Conservation (phyloP, 2,329 filamentous ascomycete species). For the Fusarium continuum region DNA sequence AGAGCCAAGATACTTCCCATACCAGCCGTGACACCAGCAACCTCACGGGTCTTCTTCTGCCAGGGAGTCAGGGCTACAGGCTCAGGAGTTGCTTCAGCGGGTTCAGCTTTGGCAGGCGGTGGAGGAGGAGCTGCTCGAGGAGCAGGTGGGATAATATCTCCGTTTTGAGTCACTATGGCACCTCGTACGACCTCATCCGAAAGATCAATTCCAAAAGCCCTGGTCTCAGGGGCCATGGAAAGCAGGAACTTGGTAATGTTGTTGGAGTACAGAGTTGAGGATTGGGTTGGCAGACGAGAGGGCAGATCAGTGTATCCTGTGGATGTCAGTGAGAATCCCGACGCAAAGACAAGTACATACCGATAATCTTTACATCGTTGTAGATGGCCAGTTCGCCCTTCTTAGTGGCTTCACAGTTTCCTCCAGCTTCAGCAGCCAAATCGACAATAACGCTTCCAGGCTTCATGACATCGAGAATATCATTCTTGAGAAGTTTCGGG, state of each 20-base stretch:
- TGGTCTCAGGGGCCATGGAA: conserved; percentile 80
- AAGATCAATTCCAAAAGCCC: conserved; percentile 81
- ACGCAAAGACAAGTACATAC: conserved; percentile 53
- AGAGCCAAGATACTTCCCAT: conserved; percentile 80
- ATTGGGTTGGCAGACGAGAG: conserved; percentile 86
- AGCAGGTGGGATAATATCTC: conserved; percentile 77
- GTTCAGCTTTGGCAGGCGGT: conserved; percentile 55
- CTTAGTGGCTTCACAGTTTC: conserved; percentile 85
- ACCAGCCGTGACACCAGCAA: conserved; percentile 76
- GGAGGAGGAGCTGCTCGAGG: conserved; percentile 72
- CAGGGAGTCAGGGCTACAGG: conserved; percentile 79
- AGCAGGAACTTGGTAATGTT: conserved; percentile 91
- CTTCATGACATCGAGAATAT: conserved; percentile 86
- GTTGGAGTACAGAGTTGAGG: conserved; percentile 90
- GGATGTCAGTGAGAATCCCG: conserved; percentile 35
- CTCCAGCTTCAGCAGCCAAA: conserved; percentile 85
- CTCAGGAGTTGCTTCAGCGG: conserved; percentile 59
- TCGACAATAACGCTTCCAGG: conserved; percentile 90
- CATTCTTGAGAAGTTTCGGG: conserved; percentile 83
- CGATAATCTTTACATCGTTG: conserved; percentile 85
- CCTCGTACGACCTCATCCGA: conserved; percentile 87
- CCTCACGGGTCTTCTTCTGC: conserved; percentile 81
- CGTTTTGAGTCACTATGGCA: conserved; percentile 82
- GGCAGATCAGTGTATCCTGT: conserved; percentile 85
- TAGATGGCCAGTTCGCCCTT: conserved; percentile 75